Base-by-base conservation (phyloP, 2,329 filamentous ascomycete genomes). In the Cercospora sp. region DNA sequence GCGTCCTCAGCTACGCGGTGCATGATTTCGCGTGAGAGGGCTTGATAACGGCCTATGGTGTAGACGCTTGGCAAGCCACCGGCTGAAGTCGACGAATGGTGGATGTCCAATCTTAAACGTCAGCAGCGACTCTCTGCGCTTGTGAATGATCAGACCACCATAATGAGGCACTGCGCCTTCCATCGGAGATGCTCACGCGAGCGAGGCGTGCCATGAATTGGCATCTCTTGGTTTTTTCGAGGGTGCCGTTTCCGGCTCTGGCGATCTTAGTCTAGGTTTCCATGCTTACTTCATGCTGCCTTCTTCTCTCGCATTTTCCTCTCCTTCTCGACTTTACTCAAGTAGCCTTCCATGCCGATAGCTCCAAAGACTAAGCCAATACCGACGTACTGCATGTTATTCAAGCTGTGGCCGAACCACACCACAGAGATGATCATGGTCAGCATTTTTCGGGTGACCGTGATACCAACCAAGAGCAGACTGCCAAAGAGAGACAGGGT, bases 381-480 rank as follows among this genome's bases (percentile, higher is more conserved):
- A 71, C 95, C 95, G 6, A 96, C 83, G 92, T 94, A 97, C 82
- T 99, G 95, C 86, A 94, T 96, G n/a, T 84, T 82, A 30, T 88
- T 91, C 60, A 99, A 86, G 71, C 87, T 88, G 80, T 99, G 95
- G 30, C 95, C 95, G 79, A 98, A 99, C 82, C 93, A 93, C 69
- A 98, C 84, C 30, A 99, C 95, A 64, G 93, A 97, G 62, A 98
- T 85, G 68, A 98, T 92, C 95, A 99, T 99, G 73, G 94, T 98
- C 79, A 98, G 87, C 95, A 99, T 99, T 84, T 99, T 99, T 77
- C 95, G 87, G 57, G 95, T 99, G 57, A 99, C 95, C 1, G 93
- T 99, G 2, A 99, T 94, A 4, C 95, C 98, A 53, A 98, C 94
- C 60, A 99, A 88, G 62, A 98, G 86, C 60, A 99, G 87, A 9